These are phyloP conservation scores for Stachybotrys chartarum DNA, from an alignment of 2,329 filamentous ascomycete species.

Conservation along the genomic window DNA sequence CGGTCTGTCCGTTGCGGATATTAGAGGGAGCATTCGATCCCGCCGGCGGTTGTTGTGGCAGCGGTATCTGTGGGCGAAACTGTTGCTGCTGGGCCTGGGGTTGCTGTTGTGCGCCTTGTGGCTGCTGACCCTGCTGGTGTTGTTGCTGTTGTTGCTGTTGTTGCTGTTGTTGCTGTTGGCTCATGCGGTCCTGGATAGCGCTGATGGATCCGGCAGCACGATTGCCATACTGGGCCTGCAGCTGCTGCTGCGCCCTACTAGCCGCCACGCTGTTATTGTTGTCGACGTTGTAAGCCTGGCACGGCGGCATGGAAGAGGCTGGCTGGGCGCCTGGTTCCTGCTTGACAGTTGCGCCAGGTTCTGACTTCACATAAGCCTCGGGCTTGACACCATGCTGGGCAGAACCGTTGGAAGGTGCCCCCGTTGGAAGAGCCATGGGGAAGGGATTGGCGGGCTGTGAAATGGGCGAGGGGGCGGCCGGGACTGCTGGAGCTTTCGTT, in stretches of 20 bases:
- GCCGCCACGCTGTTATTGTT: slow-evolving; percentile 36
- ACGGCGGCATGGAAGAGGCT: slow-evolving; percentile 20
- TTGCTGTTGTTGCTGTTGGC: slow-evolving; percentile 16
- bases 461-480: slow-evolving; percentile 9
- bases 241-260: slow-evolving; percentile 47
- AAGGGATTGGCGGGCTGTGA: slow-evolving; percentile 23
- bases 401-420: slow-evolving; percentile 17
- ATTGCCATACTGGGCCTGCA: slow-evolving; percentile 53
- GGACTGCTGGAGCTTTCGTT: slow-evolving; percentile 23
- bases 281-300: slow-evolving; percentile 24
- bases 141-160: slow-evolving; percentile 23
- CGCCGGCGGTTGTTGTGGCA: slow-evolving; percentile 23
- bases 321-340: slow-evolving; percentile 33
- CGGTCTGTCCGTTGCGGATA: slow-evolving; percentile 52
- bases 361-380: slow-evolving; percentile 41
- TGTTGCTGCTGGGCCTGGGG: slow-evolving; percentile 22
- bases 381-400: slow-evolving; percentile 31
- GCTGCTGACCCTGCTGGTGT: slow-evolving; percentile 5
- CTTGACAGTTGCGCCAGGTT: slow-evolving; percentile 36
- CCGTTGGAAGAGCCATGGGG: slow-evolving; percentile 21
- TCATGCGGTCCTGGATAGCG: slow-evolving; percentile 44
- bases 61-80: slow-evolving; percentile 8
- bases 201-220: slow-evolving; percentile 61
- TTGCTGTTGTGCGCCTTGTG: slow-evolving; percentile 22
- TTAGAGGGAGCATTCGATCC: slow-evolving; percentile 21